Percentiles rank a stretch among this genome's conserved stretches.
Conservation (phyloP, 2,329 filamentous ascomycete genomes). For the Trichophyton equinum region DNA sequence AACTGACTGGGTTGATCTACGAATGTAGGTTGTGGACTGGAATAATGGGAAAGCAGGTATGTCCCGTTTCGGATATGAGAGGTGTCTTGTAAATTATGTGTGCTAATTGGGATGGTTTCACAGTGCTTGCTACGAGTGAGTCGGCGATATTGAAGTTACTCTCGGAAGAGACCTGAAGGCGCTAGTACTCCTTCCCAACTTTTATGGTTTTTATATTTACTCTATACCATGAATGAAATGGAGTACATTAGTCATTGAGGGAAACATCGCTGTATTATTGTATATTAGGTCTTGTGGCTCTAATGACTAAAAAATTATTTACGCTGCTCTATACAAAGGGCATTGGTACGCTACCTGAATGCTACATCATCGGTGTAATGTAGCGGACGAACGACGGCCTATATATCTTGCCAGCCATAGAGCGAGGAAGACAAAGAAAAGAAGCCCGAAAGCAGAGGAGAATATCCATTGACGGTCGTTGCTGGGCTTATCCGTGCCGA, state of each 20-base stretch:
- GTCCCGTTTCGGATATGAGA: conserved; percentile 13
- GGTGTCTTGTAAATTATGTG: neutral
- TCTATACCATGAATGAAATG: neutral
- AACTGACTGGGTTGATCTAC: conserved; percentile 6
- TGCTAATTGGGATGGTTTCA: neutral
- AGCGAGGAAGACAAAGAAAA: conserved; percentile 1
- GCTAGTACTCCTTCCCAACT: neutral
- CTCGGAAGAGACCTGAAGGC: neutral
- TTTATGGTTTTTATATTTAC: neutral
- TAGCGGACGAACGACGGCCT: neutral
- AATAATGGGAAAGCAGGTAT: conserved; percentile 67
- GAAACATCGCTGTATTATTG: neutral
- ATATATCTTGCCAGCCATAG: neutral
- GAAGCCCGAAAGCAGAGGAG: conserved; percentile 4
- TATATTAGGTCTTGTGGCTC: neutral
- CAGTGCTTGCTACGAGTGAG: conserved; percentile 61
- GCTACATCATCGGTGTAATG: neutral
- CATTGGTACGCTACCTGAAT: neutral
- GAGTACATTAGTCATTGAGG: neutral
- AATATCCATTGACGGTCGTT: neutral
- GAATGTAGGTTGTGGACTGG: conserved; percentile 63
- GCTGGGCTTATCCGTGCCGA: neutral
- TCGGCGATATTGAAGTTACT: conserved; percentile 74
- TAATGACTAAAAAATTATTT: neutral
- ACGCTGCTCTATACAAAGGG: neutral